Percentiles rank a stretch among this genome's conserved stretches.
phyloP scores from a whole-genome alignment of 805 yeast species.

The Candida tammaniensis region DNA sequence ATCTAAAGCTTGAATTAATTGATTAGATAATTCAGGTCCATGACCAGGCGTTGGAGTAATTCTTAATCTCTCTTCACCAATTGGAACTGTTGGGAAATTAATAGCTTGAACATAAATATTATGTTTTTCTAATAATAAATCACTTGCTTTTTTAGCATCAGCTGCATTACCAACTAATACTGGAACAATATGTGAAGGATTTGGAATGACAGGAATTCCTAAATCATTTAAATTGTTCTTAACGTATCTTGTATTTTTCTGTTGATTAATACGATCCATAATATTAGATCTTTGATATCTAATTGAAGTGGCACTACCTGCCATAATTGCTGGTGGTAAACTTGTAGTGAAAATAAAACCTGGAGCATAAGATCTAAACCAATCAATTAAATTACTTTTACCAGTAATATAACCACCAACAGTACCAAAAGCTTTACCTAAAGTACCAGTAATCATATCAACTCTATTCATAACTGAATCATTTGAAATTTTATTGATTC shows the following conservation, averaged over 20 bases:
- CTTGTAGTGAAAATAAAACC: slow-evolving; percentile 97
- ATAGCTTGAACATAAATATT: slow-evolving; percentile 96
- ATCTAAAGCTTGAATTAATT: slow-evolving; percentile 75
- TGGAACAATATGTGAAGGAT: slow-evolving; percentile 97
- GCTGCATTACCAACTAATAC: slow-evolving; percentile 92
- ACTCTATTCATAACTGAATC: slow-evolving; percentile 80
- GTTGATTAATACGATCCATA: slow-evolving; percentile 79
- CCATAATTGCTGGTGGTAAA: slow-evolving; percentile 97
- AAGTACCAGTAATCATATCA: slow-evolving; percentile 95
- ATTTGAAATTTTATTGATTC: slow-evolving; percentile 44
- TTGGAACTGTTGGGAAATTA: slow-evolving; percentile 96
- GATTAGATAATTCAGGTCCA: slow-evolving; percentile 68
- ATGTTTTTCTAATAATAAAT: slow-evolving; percentile 77
- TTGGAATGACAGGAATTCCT: slow-evolving; percentile 95
- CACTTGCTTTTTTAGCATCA: slow-evolving; percentile 88
- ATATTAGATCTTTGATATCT: slow-evolving; percentile 77
- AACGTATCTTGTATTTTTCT: slow-evolving; percentile 79
- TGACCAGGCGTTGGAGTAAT: slow-evolving; percentile 99
- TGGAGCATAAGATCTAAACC: slow-evolving; percentile 95
- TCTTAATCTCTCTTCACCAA: slow-evolving; percentile 93
- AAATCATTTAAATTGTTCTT: slow-evolving; percentile 63
- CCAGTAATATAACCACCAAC: slow-evolving; percentile 99
- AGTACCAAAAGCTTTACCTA: slow-evolving; percentile 95
- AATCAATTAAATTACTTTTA: slow-evolving; percentile 76
- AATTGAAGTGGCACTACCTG: slow-evolving; percentile 88